phyloP scores from a whole-genome alignment of 2,329 filamentous ascomycete genomes.

The Penicillium crustosum region DNA sequence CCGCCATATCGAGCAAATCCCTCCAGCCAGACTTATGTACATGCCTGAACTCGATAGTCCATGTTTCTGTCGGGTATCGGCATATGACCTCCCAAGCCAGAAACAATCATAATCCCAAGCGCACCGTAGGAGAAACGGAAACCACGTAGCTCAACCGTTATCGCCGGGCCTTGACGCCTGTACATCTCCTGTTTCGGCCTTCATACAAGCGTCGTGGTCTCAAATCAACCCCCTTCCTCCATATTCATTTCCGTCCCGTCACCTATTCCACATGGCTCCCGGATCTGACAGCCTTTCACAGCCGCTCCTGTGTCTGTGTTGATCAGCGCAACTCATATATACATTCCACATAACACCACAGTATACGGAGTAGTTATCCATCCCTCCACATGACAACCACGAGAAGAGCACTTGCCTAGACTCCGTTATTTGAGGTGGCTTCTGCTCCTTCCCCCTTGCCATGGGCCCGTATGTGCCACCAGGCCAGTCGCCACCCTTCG shows the following conservation, averaged over 20 bases:
- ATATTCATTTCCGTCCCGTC: background rate
- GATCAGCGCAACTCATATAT: background rate
- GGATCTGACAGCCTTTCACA: background rate
- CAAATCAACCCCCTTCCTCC: background rate
- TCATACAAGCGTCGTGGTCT: background rate
- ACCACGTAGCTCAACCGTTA: background rate
- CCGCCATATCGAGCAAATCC: background rate
- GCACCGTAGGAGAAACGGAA: background rate
- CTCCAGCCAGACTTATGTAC: background rate
- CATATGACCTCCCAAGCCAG: conserved; percentile 4
- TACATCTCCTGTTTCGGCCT: background rate
- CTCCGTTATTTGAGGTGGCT: background rate
- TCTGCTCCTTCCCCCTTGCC: conserved; percentile 7
- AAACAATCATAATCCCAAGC: background rate
- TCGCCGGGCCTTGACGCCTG: background rate
- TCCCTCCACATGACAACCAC: background rate
- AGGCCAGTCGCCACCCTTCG: conserved; percentile 38
- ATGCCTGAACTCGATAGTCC: conserved; percentile 2
- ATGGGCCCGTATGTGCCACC: conserved; percentile 35
- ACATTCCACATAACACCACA: background rate
- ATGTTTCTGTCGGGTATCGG: background rate
- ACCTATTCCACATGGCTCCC: background rate
- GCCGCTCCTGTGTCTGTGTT: background rate
- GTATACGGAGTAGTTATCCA: background rate
- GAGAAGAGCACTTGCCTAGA: background rate